Base-by-base conservation (phyloP, 1,284 basidiomycete genomes). In the Puccinia brachypodii region DNA sequence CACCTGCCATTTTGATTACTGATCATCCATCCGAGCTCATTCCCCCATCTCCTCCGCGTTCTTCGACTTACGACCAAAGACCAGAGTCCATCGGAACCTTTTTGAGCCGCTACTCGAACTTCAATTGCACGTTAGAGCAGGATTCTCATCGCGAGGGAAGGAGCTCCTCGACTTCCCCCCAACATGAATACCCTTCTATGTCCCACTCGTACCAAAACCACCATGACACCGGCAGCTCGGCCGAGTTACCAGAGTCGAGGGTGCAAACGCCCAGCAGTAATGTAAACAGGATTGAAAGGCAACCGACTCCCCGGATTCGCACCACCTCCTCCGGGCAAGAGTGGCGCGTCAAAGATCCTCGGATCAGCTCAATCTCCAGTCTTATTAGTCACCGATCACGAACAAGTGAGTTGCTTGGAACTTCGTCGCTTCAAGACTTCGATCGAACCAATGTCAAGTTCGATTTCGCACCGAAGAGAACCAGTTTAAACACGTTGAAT, bases 1-100 rank as follows among this genome's bases (percentile, higher is more conserved):
- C 79, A 8, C 79, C 79, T 1, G 72, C 56, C 9, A 81, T 81
- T 62, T 56, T 81, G 28, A 81, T 81, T 53, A 81, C 79, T 6
- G 79, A 81, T 40, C 79, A 81, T 58, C 69, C 79, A 7, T 81
- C 79, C 28, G 79, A 81, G 42, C 79, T 81, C 58, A 75, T 81
- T 53, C 79, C 79, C 8, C 79, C 79, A 42, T 75, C 79, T 28
- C 77, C 77, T n/a, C 72, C 79, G 42, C 79, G 40, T 31, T 50
- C 62, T 19, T 36, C 62, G 4, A 44, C 50, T 31, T 60, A 31
- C 40, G 47, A 42, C 40, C 53, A 56, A 62, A 69, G 68, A 44
- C 66, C 77, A 16, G 69, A 64, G 42, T 81, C 79, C 7, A 62
- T 75, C 16, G 79, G 58, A 50, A 75, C 56, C 36, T 73, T 62